phyloP scores from a whole-genome alignment of 257 asterid genomes.

The Solanum corneliomulleri region DNA sequence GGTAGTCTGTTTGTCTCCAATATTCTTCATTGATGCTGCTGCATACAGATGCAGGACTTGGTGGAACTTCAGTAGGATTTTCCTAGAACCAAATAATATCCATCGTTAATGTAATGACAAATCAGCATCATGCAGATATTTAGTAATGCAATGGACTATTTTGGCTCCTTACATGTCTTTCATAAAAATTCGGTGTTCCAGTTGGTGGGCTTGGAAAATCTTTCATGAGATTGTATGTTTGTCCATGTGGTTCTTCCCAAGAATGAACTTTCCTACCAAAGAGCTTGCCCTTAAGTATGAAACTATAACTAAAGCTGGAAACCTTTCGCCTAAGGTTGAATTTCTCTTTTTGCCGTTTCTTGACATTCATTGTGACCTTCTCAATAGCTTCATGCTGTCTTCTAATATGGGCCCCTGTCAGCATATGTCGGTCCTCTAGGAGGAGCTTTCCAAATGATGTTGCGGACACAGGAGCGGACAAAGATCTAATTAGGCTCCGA shows the following conservation, averaged over 20 bases:
- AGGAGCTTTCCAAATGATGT: conserved; percentile 87
- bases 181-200: conserved; percentile 29
- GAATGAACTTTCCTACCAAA: conserved; percentile 71
- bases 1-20: conserved; percentile 62
- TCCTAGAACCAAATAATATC: conserved; percentile 36
- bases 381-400: conserved; percentile 77
- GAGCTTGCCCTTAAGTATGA: conserved; percentile 62
- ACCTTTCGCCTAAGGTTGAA: conserved; percentile 77
- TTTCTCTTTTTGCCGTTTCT: conserved; percentile 63
- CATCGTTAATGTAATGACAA: background rate
- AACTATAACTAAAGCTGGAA: conserved; percentile 70
- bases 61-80: conserved; percentile 92
- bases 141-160: background rate
- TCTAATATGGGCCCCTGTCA: conserved; percentile 69
- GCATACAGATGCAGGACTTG: conserved; percentile 97
- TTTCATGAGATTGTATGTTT: conserved; percentile 24
- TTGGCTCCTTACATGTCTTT: conserved; percentile 50
- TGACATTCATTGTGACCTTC: conserved; percentile 40
- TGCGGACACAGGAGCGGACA: conserved; percentile 90
- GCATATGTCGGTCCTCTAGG: conserved; percentile 65
- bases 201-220: conserved; percentile 52
- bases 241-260: conserved; percentile 24
- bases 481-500: conserved; percentile 65
- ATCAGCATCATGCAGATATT: background rate
- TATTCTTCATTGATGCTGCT: conserved; percentile 64